phyloP scores from a whole-genome alignment of 176 grass and related monocot genomes.

The maize (Zea mays) region Zm-B73-REFERENCE-NAM-5.0 NC_050097.1:224462501-224463000 shows the following conservation, averaged over 20 bases:
- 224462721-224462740: neutral
- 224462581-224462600: neutral
- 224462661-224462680: neutral
- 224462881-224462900: neutral
- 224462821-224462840: neutral
- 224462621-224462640: neutral
- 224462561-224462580: neutral
- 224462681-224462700: neutral
- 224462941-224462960: neutral
- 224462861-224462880: neutral
- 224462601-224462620: neutral
- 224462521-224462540: neutral
- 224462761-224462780: neutral
- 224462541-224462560: neutral
- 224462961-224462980: neutral
- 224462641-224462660: slow-evolving; percentile 1
- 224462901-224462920: neutral
- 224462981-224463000: neutral
- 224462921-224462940: neutral
- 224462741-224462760: neutral
- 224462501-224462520: neutral
- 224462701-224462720: neutral
- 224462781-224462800: neutral
- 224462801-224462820: neutral
- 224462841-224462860: neutral